Evolutionary conservation across 306 rosid genomes (phyloP).

Genomic region (Astragalus glycyphyllos): DNA sequence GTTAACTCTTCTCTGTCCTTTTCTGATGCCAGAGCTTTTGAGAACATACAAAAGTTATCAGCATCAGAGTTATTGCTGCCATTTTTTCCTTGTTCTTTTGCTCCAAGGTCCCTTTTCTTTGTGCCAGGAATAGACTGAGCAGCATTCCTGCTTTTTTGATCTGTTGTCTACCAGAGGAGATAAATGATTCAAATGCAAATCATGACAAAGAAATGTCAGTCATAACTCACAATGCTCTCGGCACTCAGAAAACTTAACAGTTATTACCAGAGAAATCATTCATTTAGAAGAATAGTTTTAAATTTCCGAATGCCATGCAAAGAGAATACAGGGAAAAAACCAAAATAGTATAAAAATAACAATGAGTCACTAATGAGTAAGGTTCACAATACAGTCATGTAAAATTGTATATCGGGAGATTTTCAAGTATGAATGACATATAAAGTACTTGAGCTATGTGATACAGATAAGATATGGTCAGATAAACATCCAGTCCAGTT

Average conservation of each 20-base stretch:
- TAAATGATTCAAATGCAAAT: slow-evolving; percentile 34
- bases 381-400: slow-evolving; percentile 5
- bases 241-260: slow-evolving; percentile 10
- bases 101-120: slow-evolving; percentile 69
- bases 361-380: slow-evolving; percentile 3
- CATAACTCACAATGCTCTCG: neutral
- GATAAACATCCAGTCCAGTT: slow-evolving; percentile 10
- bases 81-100: slow-evolving; percentile 60
- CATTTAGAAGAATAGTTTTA: slow-evolving; percentile 20
- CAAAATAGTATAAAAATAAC: slow-evolving; percentile 25
- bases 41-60: slow-evolving; percentile 59
- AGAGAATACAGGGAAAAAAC: neutral
- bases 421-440: slow-evolving; percentile 14
- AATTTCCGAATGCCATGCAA: neutral
- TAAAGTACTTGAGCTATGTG: neutral
- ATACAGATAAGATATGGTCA: slow-evolving; percentile 14
- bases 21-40: slow-evolving; percentile 63
- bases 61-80: slow-evolving; percentile 53
- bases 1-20: slow-evolving; percentile 76
- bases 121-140: slow-evolving; percentile 71
- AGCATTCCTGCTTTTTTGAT: slow-evolving; percentile 60
- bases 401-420: slow-evolving; percentile 22
- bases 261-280: slow-evolving; percentile 25
- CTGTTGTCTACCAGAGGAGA: slow-evolving; percentile 53
- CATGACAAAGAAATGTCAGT: slow-evolving; percentile 25